Evolutionary conservation across 352 stramenopile species (phyloP).

Genomic region (Pythium aphanidermatum): DNA sequence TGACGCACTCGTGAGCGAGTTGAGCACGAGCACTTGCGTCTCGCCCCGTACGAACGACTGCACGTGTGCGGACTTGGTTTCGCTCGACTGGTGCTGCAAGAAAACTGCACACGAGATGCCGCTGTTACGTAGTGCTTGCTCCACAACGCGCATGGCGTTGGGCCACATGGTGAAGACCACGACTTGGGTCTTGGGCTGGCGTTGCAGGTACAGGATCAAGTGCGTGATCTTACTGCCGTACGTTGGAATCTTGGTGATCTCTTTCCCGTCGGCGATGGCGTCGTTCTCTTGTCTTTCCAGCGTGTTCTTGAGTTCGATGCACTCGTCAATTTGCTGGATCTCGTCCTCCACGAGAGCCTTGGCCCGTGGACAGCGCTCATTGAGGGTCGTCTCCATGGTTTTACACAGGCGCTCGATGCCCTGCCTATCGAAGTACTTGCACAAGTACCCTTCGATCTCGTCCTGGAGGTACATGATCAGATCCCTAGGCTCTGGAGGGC

Average conservation of each 20-base stretch:
- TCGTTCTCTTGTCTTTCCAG: conserved; percentile 20
- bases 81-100: conserved; percentile 67
- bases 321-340: conserved; percentile 41
- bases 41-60: conserved; percentile 55
- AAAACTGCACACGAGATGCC: conserved; percentile 64
- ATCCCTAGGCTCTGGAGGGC: conserved; percentile 48
- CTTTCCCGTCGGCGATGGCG: neutral
- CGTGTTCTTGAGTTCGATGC: conserved; percentile 32
- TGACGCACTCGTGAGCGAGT: conserved; percentile 74
- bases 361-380: conserved; percentile 47
- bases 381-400: conserved; percentile 56
- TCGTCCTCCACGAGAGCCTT: conserved; percentile 42
- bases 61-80: conserved; percentile 71
- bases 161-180: conserved; percentile 86
- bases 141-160: conserved; percentile 50
- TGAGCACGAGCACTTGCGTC: conserved; percentile 67
- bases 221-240: conserved; percentile 74
- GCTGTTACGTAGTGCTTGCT: conserved; percentile 46
- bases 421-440: conserved; percentile 45
- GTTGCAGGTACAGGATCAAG: conserved; percentile 58
- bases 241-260: conserved; percentile 16
- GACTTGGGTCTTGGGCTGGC: conserved; percentile 47
- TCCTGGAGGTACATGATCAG: conserved; percentile 49
- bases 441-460: conserved; percentile 66
- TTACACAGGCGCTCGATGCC: conserved; percentile 34